Evolutionary conservation across 208 protist species (phyloP).

Genomic region (Trypanosoma caninum): DNA sequence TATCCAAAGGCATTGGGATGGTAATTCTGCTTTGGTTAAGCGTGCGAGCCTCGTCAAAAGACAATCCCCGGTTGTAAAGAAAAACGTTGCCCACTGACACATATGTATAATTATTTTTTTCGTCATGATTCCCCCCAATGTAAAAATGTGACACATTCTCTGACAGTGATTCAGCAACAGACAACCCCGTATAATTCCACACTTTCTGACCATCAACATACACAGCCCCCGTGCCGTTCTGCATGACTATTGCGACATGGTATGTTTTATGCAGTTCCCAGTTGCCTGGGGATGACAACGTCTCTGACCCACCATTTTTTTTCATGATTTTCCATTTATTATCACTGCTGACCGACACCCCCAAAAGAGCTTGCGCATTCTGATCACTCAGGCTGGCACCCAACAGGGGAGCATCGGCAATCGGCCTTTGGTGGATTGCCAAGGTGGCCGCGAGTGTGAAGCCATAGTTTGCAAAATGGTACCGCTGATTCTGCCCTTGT

Average conservation of each 20-base stretch:
- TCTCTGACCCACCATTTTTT: background rate
- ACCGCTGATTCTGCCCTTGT: constrained; percentile 21
- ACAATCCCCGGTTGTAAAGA: background rate
- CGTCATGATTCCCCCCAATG: background rate
- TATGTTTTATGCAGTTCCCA: background rate
- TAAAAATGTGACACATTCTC: background rate
- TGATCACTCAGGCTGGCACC: constrained; percentile 2
- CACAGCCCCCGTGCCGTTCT: background rate
- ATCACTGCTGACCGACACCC: background rate
- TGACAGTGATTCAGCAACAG: background rate
- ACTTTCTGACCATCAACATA: constrained; percentile 2
- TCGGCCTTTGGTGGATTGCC: background rate
- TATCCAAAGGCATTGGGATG: no score
- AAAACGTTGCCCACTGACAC: background rate
- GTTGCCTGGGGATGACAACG: background rate
- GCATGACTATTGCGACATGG: background rate
- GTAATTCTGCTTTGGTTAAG: no score
- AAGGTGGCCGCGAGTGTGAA: constrained; percentile 24
- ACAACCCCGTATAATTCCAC: background rate
- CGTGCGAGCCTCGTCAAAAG: background rate
- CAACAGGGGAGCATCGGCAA: background rate
- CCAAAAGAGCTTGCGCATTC: background rate
- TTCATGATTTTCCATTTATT: background rate
- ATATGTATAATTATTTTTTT: no score
- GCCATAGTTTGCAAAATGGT: constrained; percentile 14